phyloP scores from a whole-genome alignment of 768 basidiomycete species.

The Serendipita sp. region DNA sequence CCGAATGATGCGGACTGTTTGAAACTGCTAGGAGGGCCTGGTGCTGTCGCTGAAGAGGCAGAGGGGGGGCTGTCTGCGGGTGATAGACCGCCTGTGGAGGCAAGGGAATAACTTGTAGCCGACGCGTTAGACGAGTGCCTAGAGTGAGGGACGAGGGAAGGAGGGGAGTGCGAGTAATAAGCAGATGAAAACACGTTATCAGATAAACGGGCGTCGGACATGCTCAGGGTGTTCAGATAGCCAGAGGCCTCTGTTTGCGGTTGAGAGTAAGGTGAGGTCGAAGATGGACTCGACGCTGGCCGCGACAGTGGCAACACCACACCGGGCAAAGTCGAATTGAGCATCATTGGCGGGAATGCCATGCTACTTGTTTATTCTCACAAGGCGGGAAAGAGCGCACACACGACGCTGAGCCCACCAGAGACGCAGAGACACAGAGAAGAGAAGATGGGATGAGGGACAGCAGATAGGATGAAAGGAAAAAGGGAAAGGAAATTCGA shows the following conservation, averaged over 20 bases:
- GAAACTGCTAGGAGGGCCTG: conserved; percentile 40
- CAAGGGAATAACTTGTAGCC: conserved; percentile 28
- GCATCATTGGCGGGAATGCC: conserved; percentile 2
- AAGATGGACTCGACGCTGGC: neutral
- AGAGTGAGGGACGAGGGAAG: conserved; percentile 24
- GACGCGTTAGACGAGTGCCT: conserved; percentile 22
- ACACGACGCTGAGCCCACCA: neutral
- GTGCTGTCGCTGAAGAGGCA: conserved; percentile 36
- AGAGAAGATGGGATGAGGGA: neutral
- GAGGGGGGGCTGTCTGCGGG: conserved; percentile 53
- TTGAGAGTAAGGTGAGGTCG: conserved; percentile 4
- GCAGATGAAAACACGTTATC: neutral
- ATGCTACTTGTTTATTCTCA: neutral
- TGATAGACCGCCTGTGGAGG: conserved; percentile 25
- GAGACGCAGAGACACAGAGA: no score
- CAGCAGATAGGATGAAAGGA: neutral
- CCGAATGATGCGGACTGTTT: conserved; percentile 57
- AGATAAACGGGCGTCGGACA: conserved; percentile 7
- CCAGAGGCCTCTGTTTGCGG: neutral
- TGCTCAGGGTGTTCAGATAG: neutral
- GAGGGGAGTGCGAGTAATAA: conserved; percentile 3
- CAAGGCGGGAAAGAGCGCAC: neutral
- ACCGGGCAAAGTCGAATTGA: conserved; percentile 3
- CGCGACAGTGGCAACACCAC: conserved; percentile 2
- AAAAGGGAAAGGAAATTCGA: neutral